Evolutionary conservation across 306 rosid genomes (phyloP).

Genomic region (Casuarina glauca): DNA sequence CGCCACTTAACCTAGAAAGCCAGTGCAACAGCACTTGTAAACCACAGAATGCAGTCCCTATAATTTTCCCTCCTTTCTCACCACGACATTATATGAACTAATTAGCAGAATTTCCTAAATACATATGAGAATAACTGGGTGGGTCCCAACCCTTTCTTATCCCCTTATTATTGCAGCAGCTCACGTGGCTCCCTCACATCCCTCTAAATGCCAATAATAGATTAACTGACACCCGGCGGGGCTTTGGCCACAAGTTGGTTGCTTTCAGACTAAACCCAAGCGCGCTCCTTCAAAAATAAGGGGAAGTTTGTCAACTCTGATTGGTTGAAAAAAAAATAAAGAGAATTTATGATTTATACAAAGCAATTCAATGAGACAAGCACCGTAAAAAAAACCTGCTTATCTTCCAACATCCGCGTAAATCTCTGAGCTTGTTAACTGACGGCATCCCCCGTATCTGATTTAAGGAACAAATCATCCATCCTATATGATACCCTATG

Average conservation of each 20-base stretch:
- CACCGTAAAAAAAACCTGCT: conserved; percentile 61
- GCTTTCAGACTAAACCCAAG: neutral
- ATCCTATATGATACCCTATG: conserved; percentile 16
- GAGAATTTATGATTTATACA: conserved; percentile 44
- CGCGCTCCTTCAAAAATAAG: neutral
- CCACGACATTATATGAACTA: too few species aligned
- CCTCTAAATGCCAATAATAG: neutral
- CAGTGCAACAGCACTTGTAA: too few species aligned
- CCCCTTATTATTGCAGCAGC: too few species aligned
- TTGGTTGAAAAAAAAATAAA: conserved; percentile 6
- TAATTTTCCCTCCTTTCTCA: too few species aligned
- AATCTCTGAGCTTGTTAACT: conserved; percentile 27
- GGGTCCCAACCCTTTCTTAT: too few species aligned
- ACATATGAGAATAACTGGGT: too few species aligned
- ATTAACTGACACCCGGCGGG: neutral
- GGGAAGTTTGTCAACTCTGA: neutral
- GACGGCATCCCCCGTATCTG: conserved; percentile 22
- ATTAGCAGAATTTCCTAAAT: too few species aligned
- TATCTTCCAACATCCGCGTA: conserved; percentile 38
- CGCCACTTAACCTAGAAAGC: too few species aligned
- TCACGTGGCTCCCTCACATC: neutral
- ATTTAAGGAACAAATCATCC: conserved; percentile 16
- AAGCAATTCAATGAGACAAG: conserved; percentile 59
- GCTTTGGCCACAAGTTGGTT: neutral
- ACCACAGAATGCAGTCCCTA: too few species aligned